Evolutionary conservation across 2,329 filamentous ascomycete genomes (phyloP), one percentile per base, ranked within the genome.

Genomic region (Trichophyton mentagrophytes): DNA sequence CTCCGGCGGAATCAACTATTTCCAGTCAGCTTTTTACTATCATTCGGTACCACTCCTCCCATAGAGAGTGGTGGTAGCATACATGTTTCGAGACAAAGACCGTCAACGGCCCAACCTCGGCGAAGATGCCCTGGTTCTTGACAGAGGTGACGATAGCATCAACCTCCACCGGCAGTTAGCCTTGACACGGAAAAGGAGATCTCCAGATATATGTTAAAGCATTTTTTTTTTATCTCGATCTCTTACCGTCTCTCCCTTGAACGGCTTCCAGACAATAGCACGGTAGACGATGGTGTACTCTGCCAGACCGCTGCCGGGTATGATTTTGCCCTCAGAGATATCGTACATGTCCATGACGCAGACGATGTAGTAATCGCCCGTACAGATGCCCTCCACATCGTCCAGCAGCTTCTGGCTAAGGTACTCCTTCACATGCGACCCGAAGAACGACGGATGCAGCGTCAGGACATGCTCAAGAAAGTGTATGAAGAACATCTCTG

Each of bases 291-390:
- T 90, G 0, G 89, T 95, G 72, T 96, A 99, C 75, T 96, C 90
- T 20, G 93, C 92, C 66, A 95, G 82, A 8, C 91, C 93, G 64
- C 88, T 95, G 7, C 92, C 89, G 2, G 93, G 92, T 61, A 96
- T 82, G 64, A 99, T 92, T 67, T 90, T 87, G 11, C 91, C 91
- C 70, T 96, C 90, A 15, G 90, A 95, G 69, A 97, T 92, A 67
- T 96, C 89, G 69, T 95, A 91, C 57, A 91, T 89, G 74, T 96
- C 91, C 84, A 99, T 92, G 69, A 99, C 95, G 71, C 90, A 93
- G 68, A 99, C 93, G 71, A 99, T 95, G 75, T 93, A 97, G 79
- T 95, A 96, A 72, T 89, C 90, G 62, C 93, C 93, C 2, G 90
- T 93, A 75, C 91, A 96, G 47, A 89, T 92, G 25, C 93, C 93